Percentiles rank a stretch among this genome's conserved stretches.
Conservation (phyloP, 2,329 filamentous ascomycete species). For the Dothistroma septosporum region DNA sequence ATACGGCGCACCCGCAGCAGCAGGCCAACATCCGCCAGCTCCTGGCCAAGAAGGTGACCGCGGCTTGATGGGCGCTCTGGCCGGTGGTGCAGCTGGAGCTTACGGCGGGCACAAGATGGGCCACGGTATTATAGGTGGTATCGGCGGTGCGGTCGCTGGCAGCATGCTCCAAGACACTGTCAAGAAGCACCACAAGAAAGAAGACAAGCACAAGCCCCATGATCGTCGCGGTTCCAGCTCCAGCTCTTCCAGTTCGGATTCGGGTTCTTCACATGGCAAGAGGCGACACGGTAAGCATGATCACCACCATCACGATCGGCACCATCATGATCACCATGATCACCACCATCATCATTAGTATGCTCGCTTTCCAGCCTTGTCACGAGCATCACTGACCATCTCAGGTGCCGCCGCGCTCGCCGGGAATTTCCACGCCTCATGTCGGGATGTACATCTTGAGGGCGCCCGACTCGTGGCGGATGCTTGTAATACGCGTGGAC, state of each 20-base stretch:
- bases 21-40: slow-evolving; percentile 12
- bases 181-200: slow-evolving; percentile 41
- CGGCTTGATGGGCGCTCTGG: slow-evolving; percentile 53
- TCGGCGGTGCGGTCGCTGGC: slow-evolving; percentile 55
- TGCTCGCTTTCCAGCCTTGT: background rate
- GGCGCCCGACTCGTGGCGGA: slow-evolving; percentile 37
- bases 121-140: slow-evolving; percentile 54
- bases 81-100: slow-evolving; percentile 55
- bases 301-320: background rate
- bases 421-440: slow-evolving; percentile 40
- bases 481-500: slow-evolving; percentile 34
- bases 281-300: slow-evolving; percentile 16
- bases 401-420: slow-evolving; percentile 14
- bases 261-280: slow-evolving; percentile 15
- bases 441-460: slow-evolving; percentile 35
- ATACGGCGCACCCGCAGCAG: slow-evolving; percentile 5
- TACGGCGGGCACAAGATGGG: slow-evolving; percentile 54
- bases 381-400: background rate
- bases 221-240: slow-evolving; percentile 16
- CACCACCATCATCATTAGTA: slow-evolving; percentile 3
- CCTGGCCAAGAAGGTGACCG: slow-evolving; percentile 46
- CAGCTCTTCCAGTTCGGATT: slow-evolving; percentile 18
- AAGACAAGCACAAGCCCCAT: slow-evolving; percentile 35
- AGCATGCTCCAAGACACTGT: slow-evolving; percentile 52
- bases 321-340: no score